Conservation (phyloP, 306 rosid species). For the Notholithocarpus densiflorus region DNA sequence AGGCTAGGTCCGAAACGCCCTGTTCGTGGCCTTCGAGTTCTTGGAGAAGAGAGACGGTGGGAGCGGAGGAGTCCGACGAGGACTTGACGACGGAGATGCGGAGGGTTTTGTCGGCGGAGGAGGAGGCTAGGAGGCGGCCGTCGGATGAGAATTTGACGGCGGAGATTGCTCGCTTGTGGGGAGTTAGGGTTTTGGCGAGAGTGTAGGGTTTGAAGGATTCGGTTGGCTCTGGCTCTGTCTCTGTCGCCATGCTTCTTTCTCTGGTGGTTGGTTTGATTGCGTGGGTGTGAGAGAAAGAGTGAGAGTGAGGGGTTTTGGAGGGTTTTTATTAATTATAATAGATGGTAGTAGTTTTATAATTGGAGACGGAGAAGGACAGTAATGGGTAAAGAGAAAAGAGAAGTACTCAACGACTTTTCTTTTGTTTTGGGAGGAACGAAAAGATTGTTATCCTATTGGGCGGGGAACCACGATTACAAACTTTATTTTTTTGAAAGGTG, state of each 20-base stretch:
- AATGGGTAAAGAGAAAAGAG: too few species aligned
- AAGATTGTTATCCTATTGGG: too few species aligned
- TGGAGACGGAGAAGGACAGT: too few species aligned
- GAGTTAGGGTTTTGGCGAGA: slow-evolving; percentile 61
- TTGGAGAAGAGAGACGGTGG: slow-evolving; percentile 57
- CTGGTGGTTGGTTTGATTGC: background rate
- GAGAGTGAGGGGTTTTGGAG: background rate
- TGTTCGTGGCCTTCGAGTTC: slow-evolving; percentile 76
- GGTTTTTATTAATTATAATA: too few species aligned
- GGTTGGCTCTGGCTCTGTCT: slow-evolving; percentile 27
- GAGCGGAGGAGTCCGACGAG: slow-evolving; percentile 41
- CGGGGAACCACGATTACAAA: too few species aligned
- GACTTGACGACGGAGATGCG: slow-evolving; percentile 50
- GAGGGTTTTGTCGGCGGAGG: slow-evolving; percentile 94
- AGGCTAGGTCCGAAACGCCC: slow-evolving; percentile 90
- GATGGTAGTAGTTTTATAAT: too few species aligned
- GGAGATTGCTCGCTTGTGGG: slow-evolving; percentile 69
- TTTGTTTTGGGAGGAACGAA: too few species aligned
- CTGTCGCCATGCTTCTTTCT: slow-evolving; percentile 2
- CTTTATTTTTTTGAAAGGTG: too few species aligned
- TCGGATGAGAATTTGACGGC: slow-evolving; percentile 83
- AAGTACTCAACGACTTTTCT: too few species aligned
- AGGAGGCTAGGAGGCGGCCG: slow-evolving; percentile 87
- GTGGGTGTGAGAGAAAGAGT: background rate
- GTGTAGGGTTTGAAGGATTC: slow-evolving; percentile 55